Evolutionary conservation across 2,329 filamentous ascomycete genomes (phyloP).

Genomic region (Aspergillus fischeri): DNA sequence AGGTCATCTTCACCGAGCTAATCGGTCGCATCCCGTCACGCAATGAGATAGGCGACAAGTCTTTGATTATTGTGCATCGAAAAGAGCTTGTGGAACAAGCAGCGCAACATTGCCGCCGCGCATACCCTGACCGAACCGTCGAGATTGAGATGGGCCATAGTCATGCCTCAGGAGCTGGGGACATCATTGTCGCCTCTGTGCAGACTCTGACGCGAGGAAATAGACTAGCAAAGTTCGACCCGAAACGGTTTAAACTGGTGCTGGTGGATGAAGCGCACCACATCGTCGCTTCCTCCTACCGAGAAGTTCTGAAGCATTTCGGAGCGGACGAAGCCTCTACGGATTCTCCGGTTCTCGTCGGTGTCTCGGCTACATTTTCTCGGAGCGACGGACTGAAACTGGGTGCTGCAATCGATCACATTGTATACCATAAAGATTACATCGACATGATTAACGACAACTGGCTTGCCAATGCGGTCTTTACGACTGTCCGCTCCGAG

Average conservation of each 20-base stretch:
- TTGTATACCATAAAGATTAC: conserved; percentile 89
- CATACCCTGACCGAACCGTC: conserved; percentile 75
- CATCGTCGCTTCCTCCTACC: conserved; percentile 80
- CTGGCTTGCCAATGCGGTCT: conserved; percentile 87
- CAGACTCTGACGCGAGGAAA: conserved; percentile 74
- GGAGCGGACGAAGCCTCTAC: conserved; percentile 54
- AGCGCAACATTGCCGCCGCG: conserved; percentile 71
- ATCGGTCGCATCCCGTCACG: conserved; percentile 69
- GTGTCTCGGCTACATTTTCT: conserved; percentile 80
- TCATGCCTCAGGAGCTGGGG: conserved; percentile 72
- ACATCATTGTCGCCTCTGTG: conserved; percentile 91
- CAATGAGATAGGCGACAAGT: conserved; percentile 61
- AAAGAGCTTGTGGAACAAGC: conserved; percentile 94
- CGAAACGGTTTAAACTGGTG: conserved; percentile 75
- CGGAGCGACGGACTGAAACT: conserved; percentile 79
- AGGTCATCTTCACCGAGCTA: conserved; percentile 95
- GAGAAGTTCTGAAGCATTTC: conserved; percentile 74
- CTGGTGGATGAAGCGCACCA: conserved; percentile 97
- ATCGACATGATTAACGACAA: conserved; percentile 81
- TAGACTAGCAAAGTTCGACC: conserved; percentile 78
- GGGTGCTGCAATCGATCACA: conserved; percentile 84
- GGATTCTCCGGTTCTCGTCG: conserved; percentile 66
- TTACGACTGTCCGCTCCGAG: conserved; percentile 83
- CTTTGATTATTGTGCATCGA: conserved; percentile 86
- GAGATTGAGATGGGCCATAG: conserved; percentile 88